Evolutionary conservation across 2,329 filamentous ascomycete genomes (phyloP).

Genomic region (Talaromyces sp.): DNA sequence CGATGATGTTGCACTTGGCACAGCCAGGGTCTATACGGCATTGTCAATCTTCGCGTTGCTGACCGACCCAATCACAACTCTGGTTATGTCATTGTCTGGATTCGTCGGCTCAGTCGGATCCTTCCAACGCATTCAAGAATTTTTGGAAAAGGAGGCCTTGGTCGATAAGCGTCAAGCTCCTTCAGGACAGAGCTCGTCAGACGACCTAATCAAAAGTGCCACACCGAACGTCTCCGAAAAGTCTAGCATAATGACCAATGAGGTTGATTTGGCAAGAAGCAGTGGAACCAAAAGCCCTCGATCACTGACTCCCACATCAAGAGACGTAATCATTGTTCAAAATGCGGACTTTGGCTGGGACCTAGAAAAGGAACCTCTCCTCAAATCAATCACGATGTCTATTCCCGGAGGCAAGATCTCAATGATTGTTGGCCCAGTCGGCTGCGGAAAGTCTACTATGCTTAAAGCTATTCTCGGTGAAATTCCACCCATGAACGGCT

Average conservation of each 20-base stretch:
- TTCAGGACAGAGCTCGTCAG: slow-evolving; percentile 2
- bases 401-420: slow-evolving; percentile 43
- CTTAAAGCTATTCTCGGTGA: slow-evolving; percentile 45
- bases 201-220: slow-evolving; percentile 17
- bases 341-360: slow-evolving; percentile 47
- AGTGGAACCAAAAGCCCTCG: slow-evolving; percentile 16
- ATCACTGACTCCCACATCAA: slow-evolving; percentile 13
- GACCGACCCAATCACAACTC: slow-evolving; percentile 21
- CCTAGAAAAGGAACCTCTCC: slow-evolving; percentile 33
- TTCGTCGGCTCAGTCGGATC: slow-evolving; percentile 37
- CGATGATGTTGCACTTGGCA: slow-evolving; percentile 24
- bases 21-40: slow-evolving; percentile 24
- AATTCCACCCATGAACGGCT: slow-evolving; percentile 31
- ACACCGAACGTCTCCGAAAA: slow-evolving; percentile 20
- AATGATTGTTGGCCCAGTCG: slow-evolving; percentile 48
- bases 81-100: slow-evolving; percentile 26
- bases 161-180: slow-evolving; percentile 5
- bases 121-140: slow-evolving; percentile 41
- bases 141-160: slow-evolving; percentile 19
- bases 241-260: slow-evolving; percentile 21
- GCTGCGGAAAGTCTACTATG: slow-evolving; percentile 51
- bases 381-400: slow-evolving; percentile 39
- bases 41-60: slow-evolving; percentile 25
- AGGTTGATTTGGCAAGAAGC: slow-evolving; percentile 18
- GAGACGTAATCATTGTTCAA: slow-evolving; percentile 38